phyloP scores from a whole-genome alignment of 2,329 filamentous ascomycete genomes.

The Dothidotthia symphoricarpi region DNA sequence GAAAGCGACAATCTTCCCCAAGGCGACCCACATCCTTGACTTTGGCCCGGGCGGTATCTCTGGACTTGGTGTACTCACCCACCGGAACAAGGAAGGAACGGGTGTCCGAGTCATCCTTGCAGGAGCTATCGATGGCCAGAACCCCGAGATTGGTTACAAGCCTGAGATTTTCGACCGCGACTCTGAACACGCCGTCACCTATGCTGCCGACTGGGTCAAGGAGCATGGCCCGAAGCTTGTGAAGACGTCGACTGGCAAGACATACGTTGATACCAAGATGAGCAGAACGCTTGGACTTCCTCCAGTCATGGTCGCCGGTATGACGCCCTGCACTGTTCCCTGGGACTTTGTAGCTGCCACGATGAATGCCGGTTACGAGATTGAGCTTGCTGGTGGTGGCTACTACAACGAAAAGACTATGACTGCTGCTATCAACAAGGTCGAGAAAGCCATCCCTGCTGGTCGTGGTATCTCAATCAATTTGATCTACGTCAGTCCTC shows the following conservation, averaged over 20 bases:
- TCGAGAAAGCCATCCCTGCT: slow-evolving; percentile 46
- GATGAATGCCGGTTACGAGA: slow-evolving; percentile 53
- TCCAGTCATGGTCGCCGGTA: slow-evolving; percentile 50
- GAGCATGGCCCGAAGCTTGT: slow-evolving; percentile 91
- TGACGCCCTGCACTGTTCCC: slow-evolving; percentile 50
- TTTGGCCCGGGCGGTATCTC: slow-evolving; percentile 97
- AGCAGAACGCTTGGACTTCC: slow-evolving; percentile 49
- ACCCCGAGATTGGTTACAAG: slow-evolving; percentile 93
- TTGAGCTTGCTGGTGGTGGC: slow-evolving; percentile 52
- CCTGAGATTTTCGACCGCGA: slow-evolving; percentile 96
- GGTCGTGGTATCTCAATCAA: slow-evolving; percentile 55
- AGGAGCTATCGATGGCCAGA: slow-evolving; percentile 86
- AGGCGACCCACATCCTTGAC: slow-evolving; percentile 90
- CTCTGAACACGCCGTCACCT: slow-evolving; percentile 90
- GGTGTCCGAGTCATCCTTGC: slow-evolving; percentile 95
- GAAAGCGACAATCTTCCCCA: slow-evolving; percentile 83
- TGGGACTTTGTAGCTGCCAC: slow-evolving; percentile 55
- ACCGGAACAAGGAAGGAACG: slow-evolving; percentile 98
- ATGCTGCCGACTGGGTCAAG: slow-evolving; percentile 95
- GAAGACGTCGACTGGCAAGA: slow-evolving; percentile 83
- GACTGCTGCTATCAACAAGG: slow-evolving; percentile 47
- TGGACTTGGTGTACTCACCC: slow-evolving; percentile 90
- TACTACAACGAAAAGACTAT: slow-evolving; percentile 50
- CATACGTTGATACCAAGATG: slow-evolving; percentile 87
- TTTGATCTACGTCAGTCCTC: slow-evolving; percentile 55